A percentile compares a stretch with the other conserved stretches of the same genome.
phyloP scores from a whole-genome alignment of 1,284 basidiomycete genomes.

The Ustilago nuda region DNA sequence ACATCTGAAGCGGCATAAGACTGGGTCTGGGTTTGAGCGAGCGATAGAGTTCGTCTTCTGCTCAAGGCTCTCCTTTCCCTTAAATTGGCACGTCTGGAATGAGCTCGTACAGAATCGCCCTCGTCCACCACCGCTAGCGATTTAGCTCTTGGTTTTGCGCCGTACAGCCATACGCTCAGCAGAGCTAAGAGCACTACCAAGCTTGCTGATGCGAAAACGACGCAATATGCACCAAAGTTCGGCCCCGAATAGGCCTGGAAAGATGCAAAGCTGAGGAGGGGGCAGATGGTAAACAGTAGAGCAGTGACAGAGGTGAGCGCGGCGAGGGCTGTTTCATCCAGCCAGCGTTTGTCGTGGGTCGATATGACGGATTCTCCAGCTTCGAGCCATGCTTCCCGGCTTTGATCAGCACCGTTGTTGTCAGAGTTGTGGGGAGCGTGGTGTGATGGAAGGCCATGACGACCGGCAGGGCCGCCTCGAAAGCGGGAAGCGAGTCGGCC shows the following conservation, averaged over 20 bases:
- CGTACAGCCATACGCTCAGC: constrained; percentile 40
- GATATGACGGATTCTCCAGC: constrained; percentile 20
- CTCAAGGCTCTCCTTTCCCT: constrained; percentile 27
- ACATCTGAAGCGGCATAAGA: constrained; percentile 11
- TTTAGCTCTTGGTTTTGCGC: constrained; percentile 18
- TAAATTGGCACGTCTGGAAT: constrained; percentile 5
- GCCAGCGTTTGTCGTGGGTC: constrained; percentile 39
- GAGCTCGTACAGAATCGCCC: constrained; percentile 23
- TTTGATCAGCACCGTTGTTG: not conserved
- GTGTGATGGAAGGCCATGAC: constrained; percentile 11
- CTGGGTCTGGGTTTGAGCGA: not conserved
- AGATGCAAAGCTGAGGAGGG: constrained; percentile 24
- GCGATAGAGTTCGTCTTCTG: constrained; percentile 15
- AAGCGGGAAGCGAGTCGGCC: constrained; percentile 21
- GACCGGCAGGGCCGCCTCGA: constrained; percentile 19
- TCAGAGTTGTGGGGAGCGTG: not conserved
- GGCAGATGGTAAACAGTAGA: constrained; percentile 29
- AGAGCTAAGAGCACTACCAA: constrained; percentile 18
- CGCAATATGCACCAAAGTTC: constrained; percentile 18
- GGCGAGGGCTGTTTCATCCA: constrained; percentile 39
- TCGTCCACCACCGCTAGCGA: constrained; percentile 32
- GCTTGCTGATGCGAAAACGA: constrained; percentile 39
- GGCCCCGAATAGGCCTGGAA: constrained; percentile 17
- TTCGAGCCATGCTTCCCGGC: constrained; percentile 27
- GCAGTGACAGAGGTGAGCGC: constrained; percentile 16